These are phyloP conservation scores for Spirogloea muscicola DNA, from an alignment of 139 green algal species.

Conservation along the genomic window DNA sequence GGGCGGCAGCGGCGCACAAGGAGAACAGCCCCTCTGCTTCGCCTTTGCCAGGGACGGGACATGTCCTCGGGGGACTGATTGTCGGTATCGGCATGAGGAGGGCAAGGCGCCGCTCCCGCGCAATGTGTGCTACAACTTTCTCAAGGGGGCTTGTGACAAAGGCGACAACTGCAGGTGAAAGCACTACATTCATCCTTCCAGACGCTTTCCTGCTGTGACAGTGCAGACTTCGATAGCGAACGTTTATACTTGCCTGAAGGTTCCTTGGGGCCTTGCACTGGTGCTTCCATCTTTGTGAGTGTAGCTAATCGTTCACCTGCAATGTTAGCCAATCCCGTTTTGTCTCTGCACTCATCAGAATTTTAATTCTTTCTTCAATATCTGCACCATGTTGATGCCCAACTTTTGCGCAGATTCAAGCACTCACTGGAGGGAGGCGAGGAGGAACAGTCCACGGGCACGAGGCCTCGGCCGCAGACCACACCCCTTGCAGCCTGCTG, in stretches of 20 bases:
- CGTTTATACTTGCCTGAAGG: too few relatives aligned
- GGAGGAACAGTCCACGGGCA: too few relatives aligned
- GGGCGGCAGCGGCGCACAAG: constrained; percentile 3
- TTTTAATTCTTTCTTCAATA: not conserved
- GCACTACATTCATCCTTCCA: constrained; percentile 1
- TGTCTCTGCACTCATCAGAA: too few relatives aligned
- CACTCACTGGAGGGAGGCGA: not conserved
- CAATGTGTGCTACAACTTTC: constrained; percentile 45
- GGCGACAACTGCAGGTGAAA: constrained; percentile 35
- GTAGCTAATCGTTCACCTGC: too few relatives aligned
- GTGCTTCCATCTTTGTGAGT: too few relatives aligned
- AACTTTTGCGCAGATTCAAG: not conserved
- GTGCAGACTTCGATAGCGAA: too few relatives aligned
- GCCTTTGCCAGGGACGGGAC: constrained; percentile 27
- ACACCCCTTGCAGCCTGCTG: constrained; percentile 33
- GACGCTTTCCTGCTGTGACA: not conserved
- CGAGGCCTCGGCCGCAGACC: not conserved
- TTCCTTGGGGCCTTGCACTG: too few relatives aligned
- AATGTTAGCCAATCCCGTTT: too few relatives aligned
- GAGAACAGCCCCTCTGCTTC: constrained; percentile 46
- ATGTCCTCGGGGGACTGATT: constrained; percentile 30
- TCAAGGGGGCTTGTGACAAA: constrained; percentile 44
- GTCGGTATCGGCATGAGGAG: constrained; percentile 30
- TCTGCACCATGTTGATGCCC: not conserved
- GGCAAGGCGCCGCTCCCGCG: constrained; percentile 13